A percentile compares a stretch with the other conserved stretches of the same genome.
Evolutionary conservation across 2,329 filamentous ascomycete genomes (phyloP).

Genomic region (Fusarium xyrophilum): DNA sequence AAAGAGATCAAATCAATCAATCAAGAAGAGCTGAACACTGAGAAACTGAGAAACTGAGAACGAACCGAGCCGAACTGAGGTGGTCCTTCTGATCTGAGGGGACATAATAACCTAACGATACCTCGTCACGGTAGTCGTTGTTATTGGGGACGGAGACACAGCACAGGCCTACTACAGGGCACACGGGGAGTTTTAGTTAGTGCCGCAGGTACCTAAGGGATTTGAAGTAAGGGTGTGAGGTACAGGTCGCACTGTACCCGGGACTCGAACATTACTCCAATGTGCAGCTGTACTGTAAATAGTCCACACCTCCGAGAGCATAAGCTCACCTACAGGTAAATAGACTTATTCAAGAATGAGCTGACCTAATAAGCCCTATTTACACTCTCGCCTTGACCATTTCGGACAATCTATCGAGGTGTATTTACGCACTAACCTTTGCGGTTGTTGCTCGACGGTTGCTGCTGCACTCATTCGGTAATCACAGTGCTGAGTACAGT

Average conservation of each 20-base stretch:
- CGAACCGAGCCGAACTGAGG: conserved; percentile 2
- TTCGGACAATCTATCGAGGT: background rate
- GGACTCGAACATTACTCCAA: background rate
- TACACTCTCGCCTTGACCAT: background rate
- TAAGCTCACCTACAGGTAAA: conserved; percentile 30
- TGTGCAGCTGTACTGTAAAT: conserved; percentile 15
- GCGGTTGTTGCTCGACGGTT: background rate
- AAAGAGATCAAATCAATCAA: conserved; percentile 30
- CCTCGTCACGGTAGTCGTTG: conserved; percentile 31
- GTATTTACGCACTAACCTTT: background rate
- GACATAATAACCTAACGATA: background rate
- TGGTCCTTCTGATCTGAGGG: conserved; percentile 32
- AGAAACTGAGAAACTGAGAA: background rate
- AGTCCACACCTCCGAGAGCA: conserved; percentile 23
- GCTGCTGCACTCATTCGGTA: background rate
- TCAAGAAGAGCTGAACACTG: too few relatives aligned
- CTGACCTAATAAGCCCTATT: conserved; percentile 28
- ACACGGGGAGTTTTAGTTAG: conserved; percentile 32
- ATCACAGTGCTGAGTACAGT: conserved; percentile 25
- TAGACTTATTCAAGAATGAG: conserved; percentile 8
- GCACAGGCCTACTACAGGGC: conserved; percentile 22
- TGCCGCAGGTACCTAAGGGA: conserved; percentile 17
- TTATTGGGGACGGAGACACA: conserved; percentile 31
- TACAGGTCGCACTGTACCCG: conserved; percentile 9
- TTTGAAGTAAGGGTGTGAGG: background rate